These are phyloP conservation scores for Vigna mungo DNA, from an alignment of 306 rosid species.

Conservation along the genomic window DNA sequence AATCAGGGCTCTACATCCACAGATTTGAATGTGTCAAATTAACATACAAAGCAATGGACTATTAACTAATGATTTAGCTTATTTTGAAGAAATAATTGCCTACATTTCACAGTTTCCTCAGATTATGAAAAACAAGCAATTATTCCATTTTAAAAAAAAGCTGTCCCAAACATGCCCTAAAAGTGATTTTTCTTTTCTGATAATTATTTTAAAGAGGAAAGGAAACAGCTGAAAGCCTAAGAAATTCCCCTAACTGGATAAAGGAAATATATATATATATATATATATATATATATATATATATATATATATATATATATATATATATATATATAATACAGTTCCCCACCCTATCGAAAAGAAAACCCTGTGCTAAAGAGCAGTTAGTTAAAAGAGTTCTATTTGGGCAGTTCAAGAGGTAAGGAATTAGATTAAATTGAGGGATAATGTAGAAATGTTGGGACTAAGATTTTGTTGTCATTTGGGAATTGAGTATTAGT, in stretches of 20 bases:
- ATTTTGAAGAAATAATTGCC: background rate
- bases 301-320: no score
- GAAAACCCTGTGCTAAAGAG: background rate
- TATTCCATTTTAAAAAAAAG: background rate
- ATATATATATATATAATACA: background rate
- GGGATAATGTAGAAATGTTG: background rate
- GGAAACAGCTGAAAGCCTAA: background rate
- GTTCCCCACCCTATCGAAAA: background rate
- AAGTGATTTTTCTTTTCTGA: background rate
- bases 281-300: no score
- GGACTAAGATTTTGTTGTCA: background rate
- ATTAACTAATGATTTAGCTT: background rate
- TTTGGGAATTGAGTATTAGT: background rate
- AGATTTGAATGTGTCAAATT: conserved; percentile 38
- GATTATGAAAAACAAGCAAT: background rate
- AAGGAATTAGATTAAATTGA: background rate
- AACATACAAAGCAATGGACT: background rate
- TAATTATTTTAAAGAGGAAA: background rate
- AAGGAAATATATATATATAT: background rate
- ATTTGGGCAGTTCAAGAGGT: background rate
- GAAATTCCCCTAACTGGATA: conserved; percentile 3
- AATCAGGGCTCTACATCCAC: conserved; percentile 68
- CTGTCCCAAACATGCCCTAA: background rate
- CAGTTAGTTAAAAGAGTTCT: background rate
- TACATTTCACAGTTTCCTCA: background rate